These are phyloP conservation scores for Cordia subcordata DNA, from an alignment of 257 asterid species.

Conservation along the genomic window DNA sequence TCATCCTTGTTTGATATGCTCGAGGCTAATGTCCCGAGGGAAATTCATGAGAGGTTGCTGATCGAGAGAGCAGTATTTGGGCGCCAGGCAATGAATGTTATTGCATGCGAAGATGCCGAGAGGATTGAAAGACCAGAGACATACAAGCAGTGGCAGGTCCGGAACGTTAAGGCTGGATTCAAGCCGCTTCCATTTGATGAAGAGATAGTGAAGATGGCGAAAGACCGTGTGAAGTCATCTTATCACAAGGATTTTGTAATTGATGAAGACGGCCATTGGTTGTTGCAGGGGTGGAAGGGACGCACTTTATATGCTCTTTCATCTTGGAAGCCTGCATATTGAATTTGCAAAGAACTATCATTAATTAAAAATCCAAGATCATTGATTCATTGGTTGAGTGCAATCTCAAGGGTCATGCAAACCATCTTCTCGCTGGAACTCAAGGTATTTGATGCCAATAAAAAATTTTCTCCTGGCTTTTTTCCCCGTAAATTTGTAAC, in stretches of 20 bases:
- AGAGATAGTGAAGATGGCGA: constrained; percentile 7
- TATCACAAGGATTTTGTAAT: constrained; percentile 12
- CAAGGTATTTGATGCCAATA: no score
- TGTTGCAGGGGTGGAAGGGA: constrained; percentile 14
- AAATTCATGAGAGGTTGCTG: constrained; percentile 5
- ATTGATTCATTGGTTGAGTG: no score
- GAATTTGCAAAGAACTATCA: no score
- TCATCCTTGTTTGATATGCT: constrained; percentile 11
- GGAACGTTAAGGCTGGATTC: constrained; percentile 7
- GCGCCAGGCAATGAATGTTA: constrained; percentile 8
- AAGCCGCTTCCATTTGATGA: constrained; percentile 4
- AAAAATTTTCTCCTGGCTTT: no score
- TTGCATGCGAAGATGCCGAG: constrained; percentile 10
- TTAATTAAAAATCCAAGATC: neutral
- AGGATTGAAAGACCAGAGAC: constrained; percentile 10
- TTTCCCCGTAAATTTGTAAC: no score
- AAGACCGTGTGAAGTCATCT: neutral
- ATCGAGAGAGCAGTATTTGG: constrained; percentile 3
- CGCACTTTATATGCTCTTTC: constrained; percentile 5
- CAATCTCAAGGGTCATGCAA: no score
- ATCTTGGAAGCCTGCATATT: constrained; percentile 3
- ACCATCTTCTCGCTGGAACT: no score
- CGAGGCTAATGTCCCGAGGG: constrained; percentile 6
- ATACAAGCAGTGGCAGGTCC: constrained; percentile 14
- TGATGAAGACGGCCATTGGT: constrained; percentile 10